Evolutionary conservation across 805 yeast species (phyloP), one percentile per base, ranked within the genome.

Genomic region (Allodekkera sacchari): DNA sequence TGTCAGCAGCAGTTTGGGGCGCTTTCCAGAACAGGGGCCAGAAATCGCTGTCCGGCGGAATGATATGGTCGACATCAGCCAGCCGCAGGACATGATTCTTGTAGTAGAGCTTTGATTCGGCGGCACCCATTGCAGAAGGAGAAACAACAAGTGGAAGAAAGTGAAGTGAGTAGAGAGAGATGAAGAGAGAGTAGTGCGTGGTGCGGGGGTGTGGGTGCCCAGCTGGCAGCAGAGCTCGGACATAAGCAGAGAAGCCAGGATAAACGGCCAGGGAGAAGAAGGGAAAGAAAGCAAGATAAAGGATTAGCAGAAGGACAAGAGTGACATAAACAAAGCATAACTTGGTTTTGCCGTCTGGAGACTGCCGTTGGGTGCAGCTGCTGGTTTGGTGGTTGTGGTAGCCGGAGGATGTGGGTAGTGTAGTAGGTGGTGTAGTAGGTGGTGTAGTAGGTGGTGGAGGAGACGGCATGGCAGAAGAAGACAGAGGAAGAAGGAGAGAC

Each of bases 41-140:
- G 41, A 59, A 62, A 1, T 47, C 47, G 37, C 59, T 67, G 21
- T 53, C 53, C 2, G 48, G 40, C 4, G 64, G 44, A 11, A 61
- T 47, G 12, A 50, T 52, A 4, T 59, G 42, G 25, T 62, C 43
- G 18, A 67, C 61, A 28, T 70, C 76, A 4, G 74, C 69, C 18
- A 83, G 65, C 39, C 64, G 61, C 46, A 68, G 66, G 38, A 82
- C 69, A 45, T 76, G 83, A 45, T 68, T 68, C 49, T 72, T 75
- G 53, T 74, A 70, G 33, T 63, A 61, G 23, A 71, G 57, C 47
- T 68, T 78, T 16, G 88, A 82, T 35, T 82, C 89, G n/a, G 78
- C 61, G 20, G 78, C 70, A 25, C 80, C 87, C 94, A 84, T 84
- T 25, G 6, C n/a, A n/a, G n/a, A n/a, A n/a, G n/a, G n/a, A n/a